Base-by-base conservation (phyloP, 495 filamentous ascomycete species). In the Penicillium goetzii region DNA sequence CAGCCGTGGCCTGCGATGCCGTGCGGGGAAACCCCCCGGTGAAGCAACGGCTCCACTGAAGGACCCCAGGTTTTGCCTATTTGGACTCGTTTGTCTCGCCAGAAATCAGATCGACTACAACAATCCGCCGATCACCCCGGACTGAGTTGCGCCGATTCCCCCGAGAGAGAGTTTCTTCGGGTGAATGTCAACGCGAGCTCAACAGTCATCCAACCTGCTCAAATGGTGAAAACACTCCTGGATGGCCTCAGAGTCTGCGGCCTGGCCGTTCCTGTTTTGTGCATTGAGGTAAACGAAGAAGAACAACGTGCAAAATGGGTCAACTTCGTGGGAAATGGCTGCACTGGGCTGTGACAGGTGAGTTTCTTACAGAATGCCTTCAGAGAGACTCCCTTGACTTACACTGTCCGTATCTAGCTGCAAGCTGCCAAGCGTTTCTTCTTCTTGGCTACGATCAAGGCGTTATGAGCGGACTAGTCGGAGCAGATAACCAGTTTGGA, bases 401-500 rank as follows among this genome's bases (percentile, higher is more conserved):
- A 54, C 43, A 43, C 51, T 45, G 12, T 51, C 19, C 19, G 11
- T 21, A 17, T 45, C 14, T 43, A 58, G 68, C 68, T 15, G 66
- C 66, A 17, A 64, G 63, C 36, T 78, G 74, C 59, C 74, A 77
- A 66, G 74, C 74, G 23, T 78, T 78, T 28, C 64, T 78, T 26
- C 60, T 78, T 3, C 66, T 78, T 14, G 76, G 76, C 0, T 78
- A 74, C 67, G 76, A 78, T 38, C 74, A 78, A 58, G 76, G 74
- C 12, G 75, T 78, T 14, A 78, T 78, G 76, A 68, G 68, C 21
- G 76, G 76, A 2, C 62, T 78, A 17, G 64, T 78, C 8, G 76
- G 76, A 4, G 75, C 76, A 0, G 66, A 79, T 25, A 79, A 79
- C 43, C 63, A 74, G 7, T 79, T 79, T 55, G 74, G 74, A 49